Conservation (phyloP, 2,329 filamentous ascomycete species). For the Fusarium begoniae region DNA sequence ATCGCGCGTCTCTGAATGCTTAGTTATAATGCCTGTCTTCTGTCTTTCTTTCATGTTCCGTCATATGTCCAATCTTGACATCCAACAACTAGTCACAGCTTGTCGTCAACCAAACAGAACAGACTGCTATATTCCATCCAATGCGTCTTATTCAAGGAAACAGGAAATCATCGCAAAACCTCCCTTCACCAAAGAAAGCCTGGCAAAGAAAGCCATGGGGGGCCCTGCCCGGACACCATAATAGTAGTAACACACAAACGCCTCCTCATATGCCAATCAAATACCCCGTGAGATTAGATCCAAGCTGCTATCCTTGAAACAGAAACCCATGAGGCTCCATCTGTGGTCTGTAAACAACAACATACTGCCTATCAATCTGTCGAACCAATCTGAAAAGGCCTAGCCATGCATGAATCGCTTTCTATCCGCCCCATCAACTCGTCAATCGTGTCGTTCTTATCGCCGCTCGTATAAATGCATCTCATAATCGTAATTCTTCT, state of each 20-base stretch:
- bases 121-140: conserved; percentile 5
- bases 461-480: conserved; percentile 9
- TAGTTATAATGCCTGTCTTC: background rate
- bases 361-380: conserved; percentile 9
- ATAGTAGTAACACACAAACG: conserved; percentile 14
- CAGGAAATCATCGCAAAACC: background rate
- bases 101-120: background rate
- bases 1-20: conserved; percentile 6
- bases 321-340: background rate
- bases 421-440: conserved; percentile 24
- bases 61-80: conserved; percentile 7
- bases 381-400: background rate
- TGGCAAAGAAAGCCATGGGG: background rate
- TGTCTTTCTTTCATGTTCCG: background rate
- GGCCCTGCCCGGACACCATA: background rate
- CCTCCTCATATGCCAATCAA: conserved; percentile 15
- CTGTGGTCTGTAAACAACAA: background rate
- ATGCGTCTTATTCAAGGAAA: conserved; percentile 15
- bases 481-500: conserved; percentile 3
- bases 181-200: conserved; percentile 1
- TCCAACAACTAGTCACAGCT: conserved; percentile 1
- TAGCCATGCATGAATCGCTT: background rate
- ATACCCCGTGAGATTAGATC: background rate
- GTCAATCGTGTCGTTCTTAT: conserved; percentile 22
- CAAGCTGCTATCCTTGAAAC: background rate